Percentiles rank a stretch among this genome's conserved stretches.
phyloP scores from a whole-genome alignment of 2,329 filamentous ascomycete species.

The Aspergillus awamori region DNA sequence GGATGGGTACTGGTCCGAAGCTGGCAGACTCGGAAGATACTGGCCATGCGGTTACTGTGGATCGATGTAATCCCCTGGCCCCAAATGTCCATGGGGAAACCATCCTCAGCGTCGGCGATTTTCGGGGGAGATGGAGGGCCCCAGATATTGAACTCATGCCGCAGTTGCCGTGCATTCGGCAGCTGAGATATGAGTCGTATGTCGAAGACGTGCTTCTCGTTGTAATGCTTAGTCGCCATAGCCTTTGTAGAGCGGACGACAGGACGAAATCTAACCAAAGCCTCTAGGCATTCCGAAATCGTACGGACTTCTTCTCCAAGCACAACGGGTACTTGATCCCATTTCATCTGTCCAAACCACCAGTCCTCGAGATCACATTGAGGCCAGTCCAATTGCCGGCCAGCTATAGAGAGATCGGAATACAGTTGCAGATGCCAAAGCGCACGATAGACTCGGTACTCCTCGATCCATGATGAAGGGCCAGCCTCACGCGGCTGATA shows the following conservation, averaged over 20 bases:
- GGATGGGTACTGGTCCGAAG: neutral
- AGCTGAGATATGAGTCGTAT: too few relatives aligned
- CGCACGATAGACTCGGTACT: constrained; percentile 4
- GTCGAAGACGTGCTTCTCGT: neutral
- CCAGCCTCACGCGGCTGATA: neutral
- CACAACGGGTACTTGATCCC: neutral
- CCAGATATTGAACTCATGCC: neutral
- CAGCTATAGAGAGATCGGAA: neutral
- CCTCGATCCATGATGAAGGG: neutral
- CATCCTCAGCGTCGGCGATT: neutral
- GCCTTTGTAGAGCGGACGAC: too few relatives aligned
- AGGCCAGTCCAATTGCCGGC: neutral
- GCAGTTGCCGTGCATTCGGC: too few relatives aligned
- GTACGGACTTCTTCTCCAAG: neutral
- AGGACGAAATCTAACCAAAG: neutral
- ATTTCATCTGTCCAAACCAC: neutral
- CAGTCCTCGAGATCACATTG: neutral
- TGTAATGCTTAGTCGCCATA: neutral
- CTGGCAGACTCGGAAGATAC: neutral
- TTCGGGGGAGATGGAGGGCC: neutral
- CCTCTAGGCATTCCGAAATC: neutral
- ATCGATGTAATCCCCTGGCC: neutral
- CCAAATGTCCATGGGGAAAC: neutral
- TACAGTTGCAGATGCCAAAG: neutral
- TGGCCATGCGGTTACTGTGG: accelerated